A percentile compares a stretch with the other conserved stretches of the same genome.
Conservation (phyloP, 2,329 filamentous ascomycete species). For the Aphanocladium album region DNA sequence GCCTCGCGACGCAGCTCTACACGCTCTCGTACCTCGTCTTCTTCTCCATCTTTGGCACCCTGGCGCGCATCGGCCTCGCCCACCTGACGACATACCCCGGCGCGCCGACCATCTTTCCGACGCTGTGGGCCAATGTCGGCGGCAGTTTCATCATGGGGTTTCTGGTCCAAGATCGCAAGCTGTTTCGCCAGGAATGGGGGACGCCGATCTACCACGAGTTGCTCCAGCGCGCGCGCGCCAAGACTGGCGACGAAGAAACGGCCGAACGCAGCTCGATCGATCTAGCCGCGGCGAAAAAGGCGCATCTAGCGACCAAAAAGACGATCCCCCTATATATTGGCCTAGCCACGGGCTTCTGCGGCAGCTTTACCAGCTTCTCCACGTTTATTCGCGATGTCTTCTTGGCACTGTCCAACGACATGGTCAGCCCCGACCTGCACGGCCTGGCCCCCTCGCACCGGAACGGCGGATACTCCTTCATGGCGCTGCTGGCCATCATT, state of each 20-base stretch:
- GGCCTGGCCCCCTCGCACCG: conserved; percentile 39
- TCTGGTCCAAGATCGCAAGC: conserved; percentile 67
- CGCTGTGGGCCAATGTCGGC: conserved; percentile 82
- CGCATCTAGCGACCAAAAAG: conserved; percentile 66
- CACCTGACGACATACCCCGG: conserved; percentile 75
- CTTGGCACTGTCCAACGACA: conserved; percentile 70
- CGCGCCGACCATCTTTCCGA: conserved; percentile 66
- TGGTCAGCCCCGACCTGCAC: conserved; percentile 37
- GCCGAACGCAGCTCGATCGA: conserved; percentile 23
- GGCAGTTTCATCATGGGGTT: conserved; percentile 84
- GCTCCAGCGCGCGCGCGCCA: conserved; percentile 27
- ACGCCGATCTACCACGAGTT: conserved; percentile 34
- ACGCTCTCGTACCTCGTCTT: conserved; percentile 77
- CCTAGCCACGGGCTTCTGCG: conserved; percentile 80
- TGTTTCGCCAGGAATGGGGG: conserved; percentile 68
- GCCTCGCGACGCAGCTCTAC: conserved; percentile 55
- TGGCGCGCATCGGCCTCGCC: conserved; percentile 75
- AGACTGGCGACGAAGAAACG: conserved; percentile 32
- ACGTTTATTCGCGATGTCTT: conserved; percentile 78
- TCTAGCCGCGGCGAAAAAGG: conserved; percentile 46
- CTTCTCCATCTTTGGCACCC: conserved; percentile 78
- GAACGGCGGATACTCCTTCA: conserved; percentile 73
- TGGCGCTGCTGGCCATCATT: conserved; percentile 73
- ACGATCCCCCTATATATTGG: conserved; percentile 85
- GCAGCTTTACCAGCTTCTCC: conserved; percentile 87